phyloP scores from a whole-genome alignment of 805 yeast genomes.

The Candida adriatica region DNA sequence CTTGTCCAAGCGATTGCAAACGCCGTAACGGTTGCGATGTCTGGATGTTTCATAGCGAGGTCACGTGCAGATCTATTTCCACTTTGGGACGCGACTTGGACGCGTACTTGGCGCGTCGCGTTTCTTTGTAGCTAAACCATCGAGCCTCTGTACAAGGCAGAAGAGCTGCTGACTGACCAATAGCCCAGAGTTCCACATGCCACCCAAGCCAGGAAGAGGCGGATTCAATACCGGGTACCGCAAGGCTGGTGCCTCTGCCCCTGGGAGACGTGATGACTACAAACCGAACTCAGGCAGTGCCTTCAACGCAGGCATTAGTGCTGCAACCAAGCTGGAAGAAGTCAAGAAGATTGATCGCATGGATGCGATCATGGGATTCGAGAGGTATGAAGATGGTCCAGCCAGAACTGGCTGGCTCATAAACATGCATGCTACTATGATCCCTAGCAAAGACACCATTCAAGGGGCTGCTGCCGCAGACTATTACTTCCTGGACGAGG shows the following conservation, averaged over 20 bases:
- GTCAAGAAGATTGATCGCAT: conserved; percentile 57
- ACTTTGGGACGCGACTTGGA: too few relatives aligned
- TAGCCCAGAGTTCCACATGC: too few relatives aligned
- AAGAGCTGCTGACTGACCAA: too few relatives aligned
- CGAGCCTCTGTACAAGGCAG: too few relatives aligned
- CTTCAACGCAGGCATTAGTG: conserved; percentile 20
- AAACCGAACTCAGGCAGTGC: conserved; percentile 26
- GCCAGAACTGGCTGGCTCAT: conserved; percentile 80
- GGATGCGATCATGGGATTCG: conserved; percentile 86
- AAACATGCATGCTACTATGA: conserved; percentile 85
- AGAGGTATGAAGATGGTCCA: conserved; percentile 67
- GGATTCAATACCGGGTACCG: conserved; percentile 33
- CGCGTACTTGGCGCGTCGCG: too few relatives aligned
- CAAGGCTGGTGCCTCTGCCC: conserved; percentile 33
- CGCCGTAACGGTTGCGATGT: too few relatives aligned
- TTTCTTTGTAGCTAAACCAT: too few relatives aligned
- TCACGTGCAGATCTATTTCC: too few relatives aligned
- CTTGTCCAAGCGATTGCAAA: too few relatives aligned
- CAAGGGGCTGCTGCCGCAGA: conserved; percentile 88
- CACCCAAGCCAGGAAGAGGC: conserved; percentile 24
- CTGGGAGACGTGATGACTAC: conserved; percentile 17
- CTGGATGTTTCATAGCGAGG: too few relatives aligned
- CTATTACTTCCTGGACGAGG: conserved; percentile 89
- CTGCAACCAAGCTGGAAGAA: conserved; percentile 37
- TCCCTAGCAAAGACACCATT: conserved; percentile 48